Conservation (phyloP, 2,329 filamentous ascomycete species). For the Cladosporium phlei region DNA sequence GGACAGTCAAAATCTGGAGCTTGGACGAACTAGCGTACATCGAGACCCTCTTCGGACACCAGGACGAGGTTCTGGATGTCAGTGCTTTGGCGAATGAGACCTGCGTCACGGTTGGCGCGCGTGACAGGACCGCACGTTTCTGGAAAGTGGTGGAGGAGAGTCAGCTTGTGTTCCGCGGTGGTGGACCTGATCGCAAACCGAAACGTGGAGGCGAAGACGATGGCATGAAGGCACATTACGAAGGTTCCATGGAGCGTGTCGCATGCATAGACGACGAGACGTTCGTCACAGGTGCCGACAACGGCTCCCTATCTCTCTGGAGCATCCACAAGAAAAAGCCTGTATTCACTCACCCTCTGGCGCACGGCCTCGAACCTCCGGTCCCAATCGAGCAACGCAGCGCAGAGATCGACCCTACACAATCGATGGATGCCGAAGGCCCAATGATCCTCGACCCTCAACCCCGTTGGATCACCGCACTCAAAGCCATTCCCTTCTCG, state of each 20-base stretch:
- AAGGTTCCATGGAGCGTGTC: conserved; percentile 88
- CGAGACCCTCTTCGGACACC: conserved; percentile 93
- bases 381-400: conserved; percentile 64
- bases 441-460: conserved; percentile 38
- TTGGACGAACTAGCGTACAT: conserved; percentile 88
- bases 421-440: conserved; percentile 13
- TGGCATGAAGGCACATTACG: conserved; percentile 47
- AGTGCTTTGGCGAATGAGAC: conserved; percentile 79
- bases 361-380: conserved; percentile 78
- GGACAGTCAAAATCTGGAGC: conserved; percentile 94
- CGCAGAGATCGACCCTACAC: conserved; percentile 54
- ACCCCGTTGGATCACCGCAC: conserved; percentile 85
- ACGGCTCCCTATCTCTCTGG: conserved; percentile 82
- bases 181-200: conserved; percentile 45
- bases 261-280: conserved; percentile 82
- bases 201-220: conserved; percentile 44
- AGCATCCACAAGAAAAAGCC: conserved; percentile 92
- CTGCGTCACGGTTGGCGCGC: conserved; percentile 82
- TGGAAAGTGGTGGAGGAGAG: conserved; percentile 97
- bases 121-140: conserved; percentile 83
- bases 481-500: conserved; percentile 81
- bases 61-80: conserved; percentile 82
- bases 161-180: conserved; percentile 90
- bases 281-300: conserved; percentile 92
- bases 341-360: conserved; percentile 69